These are phyloP conservation scores for Reutealis trisperma DNA, from an alignment of 345 rosid species.

Conservation along the genomic window DNA sequence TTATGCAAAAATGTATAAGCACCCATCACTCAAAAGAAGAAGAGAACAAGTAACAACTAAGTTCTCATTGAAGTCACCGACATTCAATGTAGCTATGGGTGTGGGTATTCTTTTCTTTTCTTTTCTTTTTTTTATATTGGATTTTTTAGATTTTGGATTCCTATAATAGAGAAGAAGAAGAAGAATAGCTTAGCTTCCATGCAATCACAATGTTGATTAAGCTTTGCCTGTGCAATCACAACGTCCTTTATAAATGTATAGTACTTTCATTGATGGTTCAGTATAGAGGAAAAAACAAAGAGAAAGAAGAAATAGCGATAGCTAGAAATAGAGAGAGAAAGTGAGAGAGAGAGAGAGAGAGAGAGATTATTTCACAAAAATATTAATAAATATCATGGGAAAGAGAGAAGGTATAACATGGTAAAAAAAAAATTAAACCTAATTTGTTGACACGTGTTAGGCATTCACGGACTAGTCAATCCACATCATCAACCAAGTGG, in stretches of 20 bases:
- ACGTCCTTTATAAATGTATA: slow-evolving; percentile 36
- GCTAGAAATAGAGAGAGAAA: slow-evolving; percentile 10
- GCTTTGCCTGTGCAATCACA: slow-evolving; percentile 63
- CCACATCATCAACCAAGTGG: no score
- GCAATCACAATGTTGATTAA: no score
- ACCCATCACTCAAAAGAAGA: neutral
- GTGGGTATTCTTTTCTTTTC: neutral
- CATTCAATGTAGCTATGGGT: neutral
- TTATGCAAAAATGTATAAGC: neutral
- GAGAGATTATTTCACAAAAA: slow-evolving; percentile 7
- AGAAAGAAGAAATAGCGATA: neutral
- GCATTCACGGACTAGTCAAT: no score
- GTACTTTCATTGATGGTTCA: slow-evolving; percentile 32
- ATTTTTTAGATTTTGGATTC: neutral
- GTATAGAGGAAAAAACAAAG: slow-evolving; percentile 18
- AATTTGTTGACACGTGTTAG: no score
- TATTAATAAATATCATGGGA: no score
- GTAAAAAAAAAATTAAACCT: no score
- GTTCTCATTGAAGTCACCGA: slow-evolving; percentile 9
- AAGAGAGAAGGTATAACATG: no score
- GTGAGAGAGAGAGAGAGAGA: no score
- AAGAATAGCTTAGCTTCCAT: slow-evolving; percentile 18
- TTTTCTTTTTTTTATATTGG: neutral
- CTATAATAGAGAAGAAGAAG: neutral
- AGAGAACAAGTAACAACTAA: neutral